Conservation (phyloP, 495 filamentous ascomycete genomes). For the Articulospora tetracladia region DNA sequence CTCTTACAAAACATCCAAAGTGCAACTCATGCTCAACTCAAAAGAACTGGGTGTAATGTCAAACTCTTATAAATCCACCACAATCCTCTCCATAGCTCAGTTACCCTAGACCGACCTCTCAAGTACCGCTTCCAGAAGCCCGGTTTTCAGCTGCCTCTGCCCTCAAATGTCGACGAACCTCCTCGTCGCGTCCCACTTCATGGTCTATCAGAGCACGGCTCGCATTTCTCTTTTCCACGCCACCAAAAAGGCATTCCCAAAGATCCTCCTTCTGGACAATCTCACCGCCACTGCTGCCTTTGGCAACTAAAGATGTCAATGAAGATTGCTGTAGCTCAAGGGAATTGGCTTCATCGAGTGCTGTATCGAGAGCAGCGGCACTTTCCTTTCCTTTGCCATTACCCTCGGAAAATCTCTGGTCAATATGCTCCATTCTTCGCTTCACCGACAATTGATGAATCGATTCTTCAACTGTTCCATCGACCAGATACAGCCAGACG, state of each 20-base stretch:
- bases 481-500: conserved; percentile 91
- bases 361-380: conserved; percentile 26
- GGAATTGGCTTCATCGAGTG: conserved; percentile 68
- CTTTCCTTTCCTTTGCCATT: conserved; percentile 28
- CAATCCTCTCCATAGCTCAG: neutral
- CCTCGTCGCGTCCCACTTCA: conserved; percentile 10
- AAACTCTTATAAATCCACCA: too few species aligned
- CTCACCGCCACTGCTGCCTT: conserved; percentile 71
- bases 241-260: conserved; percentile 85
- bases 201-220: neutral
- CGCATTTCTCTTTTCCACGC: neutral
- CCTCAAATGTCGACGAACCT: conserved; percentile 15
- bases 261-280: conserved; percentile 74
- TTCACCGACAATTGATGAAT: conserved; percentile 83
- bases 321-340: conserved; percentile 70
- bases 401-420: conserved; percentile 33
- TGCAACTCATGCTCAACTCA: too few species aligned
- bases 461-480: conserved; percentile 82
- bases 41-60: too few species aligned
- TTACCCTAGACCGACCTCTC: neutral
- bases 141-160: conserved; percentile 23
- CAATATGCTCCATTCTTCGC: conserved; percentile 73
- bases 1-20: too few species aligned
- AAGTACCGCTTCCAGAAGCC: neutral
- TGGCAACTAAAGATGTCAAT: conserved; percentile 63